These are phyloP conservation scores for Nicotiana benthamiana DNA, from an alignment of 257 asterid genomes.

Conservation along the genomic window DNA sequence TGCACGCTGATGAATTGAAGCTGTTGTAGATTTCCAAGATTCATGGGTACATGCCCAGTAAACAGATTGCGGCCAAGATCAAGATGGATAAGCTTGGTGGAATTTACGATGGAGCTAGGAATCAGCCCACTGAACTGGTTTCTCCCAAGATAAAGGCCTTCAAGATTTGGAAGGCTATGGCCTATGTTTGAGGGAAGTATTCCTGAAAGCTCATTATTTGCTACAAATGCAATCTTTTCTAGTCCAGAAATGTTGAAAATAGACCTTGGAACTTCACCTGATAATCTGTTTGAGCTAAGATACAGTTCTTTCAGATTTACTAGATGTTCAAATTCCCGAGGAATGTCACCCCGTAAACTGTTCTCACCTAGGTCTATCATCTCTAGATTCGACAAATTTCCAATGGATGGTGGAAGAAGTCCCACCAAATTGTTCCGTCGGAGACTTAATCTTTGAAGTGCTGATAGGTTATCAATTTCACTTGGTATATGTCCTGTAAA, in stretches of 20 bases:
- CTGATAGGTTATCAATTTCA: background rate
- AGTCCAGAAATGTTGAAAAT: conserved; percentile 19
- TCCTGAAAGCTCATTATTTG: conserved; percentile 12
- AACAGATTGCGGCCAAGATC: background rate
- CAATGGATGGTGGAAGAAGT: background rate
- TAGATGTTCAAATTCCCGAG: conserved; percentile 13
- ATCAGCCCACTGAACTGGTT: conserved; percentile 14
- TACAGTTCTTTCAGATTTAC: background rate
- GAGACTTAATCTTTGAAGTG: background rate
- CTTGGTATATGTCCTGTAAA: background rate
- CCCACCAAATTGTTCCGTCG: background rate
- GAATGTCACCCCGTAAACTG: conserved; percentile 5
- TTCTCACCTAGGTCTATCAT: background rate
- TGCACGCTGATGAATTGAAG: background rate
- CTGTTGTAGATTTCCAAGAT: conserved; percentile 7
- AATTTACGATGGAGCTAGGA: conserved; percentile 17
- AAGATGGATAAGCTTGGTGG: background rate
- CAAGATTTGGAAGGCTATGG: conserved; percentile 12
- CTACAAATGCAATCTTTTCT: background rate
- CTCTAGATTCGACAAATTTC: background rate
- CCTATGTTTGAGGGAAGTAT: conserved; percentile 1
- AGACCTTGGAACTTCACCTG: conserved; percentile 13
- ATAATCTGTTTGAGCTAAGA: conserved; percentile 7
- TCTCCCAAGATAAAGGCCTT: background rate
- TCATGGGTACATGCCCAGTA: conserved; percentile 17